A percentile compares a stretch with the other conserved stretches of the same genome.
Conservation (phyloP, 495 filamentous ascomycete genomes). For the Penicillium chermesinum region DNA sequence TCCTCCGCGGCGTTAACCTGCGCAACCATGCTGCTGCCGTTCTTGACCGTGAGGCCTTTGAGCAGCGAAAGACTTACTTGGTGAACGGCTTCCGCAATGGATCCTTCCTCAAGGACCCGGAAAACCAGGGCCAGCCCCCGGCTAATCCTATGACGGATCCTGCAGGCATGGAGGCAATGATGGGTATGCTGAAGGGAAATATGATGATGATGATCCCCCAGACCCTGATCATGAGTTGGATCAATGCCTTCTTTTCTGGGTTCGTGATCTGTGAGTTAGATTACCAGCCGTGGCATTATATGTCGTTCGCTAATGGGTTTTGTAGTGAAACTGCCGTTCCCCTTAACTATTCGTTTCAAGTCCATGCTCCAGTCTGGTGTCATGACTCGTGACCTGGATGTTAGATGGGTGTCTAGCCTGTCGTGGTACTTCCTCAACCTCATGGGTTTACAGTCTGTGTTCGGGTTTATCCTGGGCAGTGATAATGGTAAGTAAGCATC, state of each 20-base stretch:
- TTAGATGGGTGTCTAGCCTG: slow-evolving; percentile 94
- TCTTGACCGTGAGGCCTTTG: slow-evolving; percentile 65
- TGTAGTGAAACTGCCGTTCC: slow-evolving; percentile 95
- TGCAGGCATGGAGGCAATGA: slow-evolving; percentile 98
- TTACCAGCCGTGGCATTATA: neutral
- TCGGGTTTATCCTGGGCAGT: slow-evolving; percentile 91
- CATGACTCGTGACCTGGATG: slow-evolving; percentile 90
- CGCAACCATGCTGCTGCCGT: slow-evolving; percentile 73
- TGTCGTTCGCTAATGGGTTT: slow-evolving; percentile 13
- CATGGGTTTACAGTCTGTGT: slow-evolving; percentile 95
- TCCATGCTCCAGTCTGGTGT: slow-evolving; percentile 98
- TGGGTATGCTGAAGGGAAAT: slow-evolving; percentile 99
- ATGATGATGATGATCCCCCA: slow-evolving; percentile 99
- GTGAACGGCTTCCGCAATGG: slow-evolving; percentile 77
- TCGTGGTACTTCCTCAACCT: slow-evolving; percentile 98
- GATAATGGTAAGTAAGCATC: slow-evolving; percentile 79
- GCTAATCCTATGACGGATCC: slow-evolving; percentile 96
- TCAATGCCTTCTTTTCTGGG: slow-evolving; percentile 96
- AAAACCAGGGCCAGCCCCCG: slow-evolving; percentile 75
- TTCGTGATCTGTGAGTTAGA: slow-evolving; percentile 82
- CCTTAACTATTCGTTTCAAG: slow-evolving; percentile 96
- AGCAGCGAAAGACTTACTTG: slow-evolving; percentile 70
- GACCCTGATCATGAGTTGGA: slow-evolving; percentile 99
- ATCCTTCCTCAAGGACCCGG: slow-evolving; percentile 82
- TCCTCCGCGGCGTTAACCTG: slow-evolving; percentile 79